Conservation (phyloP, 2,329 filamentous ascomycete genomes). For the Paracamarosporium sp. region DNA sequence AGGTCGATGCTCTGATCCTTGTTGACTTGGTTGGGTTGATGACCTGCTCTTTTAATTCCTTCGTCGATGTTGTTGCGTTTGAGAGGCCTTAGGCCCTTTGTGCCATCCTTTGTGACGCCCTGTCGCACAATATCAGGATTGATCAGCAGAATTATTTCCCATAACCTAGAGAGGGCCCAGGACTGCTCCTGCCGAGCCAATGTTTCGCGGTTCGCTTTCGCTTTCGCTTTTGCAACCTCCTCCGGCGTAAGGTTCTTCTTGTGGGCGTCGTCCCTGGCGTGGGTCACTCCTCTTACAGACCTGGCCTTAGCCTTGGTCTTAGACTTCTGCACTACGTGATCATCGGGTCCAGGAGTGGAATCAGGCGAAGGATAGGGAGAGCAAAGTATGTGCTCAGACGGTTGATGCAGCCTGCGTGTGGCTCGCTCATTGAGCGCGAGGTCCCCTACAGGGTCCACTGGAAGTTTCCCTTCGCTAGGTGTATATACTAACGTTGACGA, state of each 20-base stretch:
- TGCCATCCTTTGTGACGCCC: conserved; percentile 10
- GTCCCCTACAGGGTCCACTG: not conserved
- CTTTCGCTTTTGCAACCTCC: not conserved
- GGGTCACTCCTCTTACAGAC: not conserved
- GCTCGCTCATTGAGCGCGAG: not conserved
- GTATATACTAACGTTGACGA: not conserved
- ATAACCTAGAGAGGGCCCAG: not conserved
- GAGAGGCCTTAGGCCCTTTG: conserved; percentile 21
- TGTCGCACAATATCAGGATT: conserved; percentile 18
- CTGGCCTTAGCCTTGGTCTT: not conserved
- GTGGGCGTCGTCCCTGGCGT: not conserved
- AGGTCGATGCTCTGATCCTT: conserved; percentile 2
- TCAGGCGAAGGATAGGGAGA: not conserved
- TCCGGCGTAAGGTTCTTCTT: not conserved
- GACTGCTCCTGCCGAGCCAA: not conserved
- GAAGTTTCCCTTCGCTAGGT: not conserved
- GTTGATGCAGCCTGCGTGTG: not conserved
- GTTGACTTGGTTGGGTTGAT: not conserved
- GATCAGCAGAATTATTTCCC: not conserved
- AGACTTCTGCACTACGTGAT: not conserved
- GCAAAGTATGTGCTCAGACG: not conserved
- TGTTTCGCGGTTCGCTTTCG: not conserved
- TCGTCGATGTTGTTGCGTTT: conserved; percentile 29
- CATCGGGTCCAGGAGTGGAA: not conserved
- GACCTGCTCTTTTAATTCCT: conserved; percentile 14